A percentile compares a stretch with the other conserved stretches of the same genome.
These are phyloP conservation scores for Saturnispora silvae DNA, from an alignment of 805 yeast genomes.

Conservation along the genomic window DNA sequence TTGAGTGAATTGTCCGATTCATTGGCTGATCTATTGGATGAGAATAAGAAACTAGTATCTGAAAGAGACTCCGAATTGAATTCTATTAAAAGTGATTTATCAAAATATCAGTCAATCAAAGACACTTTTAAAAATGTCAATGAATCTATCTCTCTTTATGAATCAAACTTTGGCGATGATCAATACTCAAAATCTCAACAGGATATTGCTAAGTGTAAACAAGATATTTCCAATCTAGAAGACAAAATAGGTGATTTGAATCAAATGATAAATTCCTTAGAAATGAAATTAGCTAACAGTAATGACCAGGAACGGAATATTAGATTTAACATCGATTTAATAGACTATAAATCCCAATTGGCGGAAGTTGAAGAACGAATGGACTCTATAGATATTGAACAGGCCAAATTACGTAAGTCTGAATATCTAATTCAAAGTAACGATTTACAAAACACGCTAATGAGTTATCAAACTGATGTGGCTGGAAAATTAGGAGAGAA, in stretches of 20 bases:
- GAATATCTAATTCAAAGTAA: conserved; percentile 50
- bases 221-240: conserved; percentile 1
- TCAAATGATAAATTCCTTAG: conserved; percentile 56
- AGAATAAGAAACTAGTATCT: neutral
- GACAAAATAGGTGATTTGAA: conserved; percentile 28
- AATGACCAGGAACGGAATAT: conserved; percentile 52
- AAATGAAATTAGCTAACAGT: conserved; percentile 41
- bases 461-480: conserved; percentile 47
- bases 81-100: conserved; percentile 8
- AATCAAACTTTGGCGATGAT: conserved; percentile 25
- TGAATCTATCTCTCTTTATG: conserved; percentile 32
- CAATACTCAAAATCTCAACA: conserved; percentile 19
- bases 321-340: conserved; percentile 31
- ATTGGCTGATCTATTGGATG: conserved; percentile 1
- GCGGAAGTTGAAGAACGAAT: conserved; percentile 17
- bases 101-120: conserved; percentile 34
- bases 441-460: conserved; percentile 38
- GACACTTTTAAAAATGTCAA: conserved; percentile 31
- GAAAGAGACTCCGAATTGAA: conserved; percentile 2
- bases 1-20: neutral
- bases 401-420: conserved; percentile 47
- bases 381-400: conserved; percentile 28
- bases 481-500: conserved; percentile 81
- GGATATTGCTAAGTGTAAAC: conserved; percentile 20
- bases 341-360: conserved; percentile 34